phyloP scores from a whole-genome alignment of 2,329 filamentous ascomycete genomes.

The Kalmusia sp. region DNA sequence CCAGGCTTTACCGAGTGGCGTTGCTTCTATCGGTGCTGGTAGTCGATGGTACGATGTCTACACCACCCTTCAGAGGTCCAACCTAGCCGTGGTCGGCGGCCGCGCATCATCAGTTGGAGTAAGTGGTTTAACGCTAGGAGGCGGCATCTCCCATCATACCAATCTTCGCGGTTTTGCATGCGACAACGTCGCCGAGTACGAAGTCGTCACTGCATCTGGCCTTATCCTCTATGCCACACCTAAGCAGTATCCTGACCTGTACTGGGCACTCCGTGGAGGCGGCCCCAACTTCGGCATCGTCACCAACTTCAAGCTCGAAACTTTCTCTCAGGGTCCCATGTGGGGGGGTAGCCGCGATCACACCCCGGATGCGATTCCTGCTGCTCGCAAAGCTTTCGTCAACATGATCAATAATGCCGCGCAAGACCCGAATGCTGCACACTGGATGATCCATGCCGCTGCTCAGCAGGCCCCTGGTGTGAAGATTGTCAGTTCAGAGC shows the following conservation, averaged over 20 bases:
- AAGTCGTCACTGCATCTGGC: constrained; percentile 25
- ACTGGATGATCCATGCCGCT: constrained; percentile 1
- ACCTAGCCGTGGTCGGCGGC: background rate
- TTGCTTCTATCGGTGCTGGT: background rate
- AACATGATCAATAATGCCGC: background rate
- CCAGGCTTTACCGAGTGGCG: background rate
- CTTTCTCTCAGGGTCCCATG: constrained; percentile 9
- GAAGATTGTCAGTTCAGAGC: constrained; percentile 1
- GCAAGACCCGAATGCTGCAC: background rate
- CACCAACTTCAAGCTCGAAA: constrained; percentile 15
- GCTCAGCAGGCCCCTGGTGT: background rate
- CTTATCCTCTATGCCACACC: constrained; percentile 4
- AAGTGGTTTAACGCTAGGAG: background rate
- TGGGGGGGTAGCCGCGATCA: constrained; percentile 11
- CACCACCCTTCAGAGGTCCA: background rate
- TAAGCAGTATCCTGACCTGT: background rate
- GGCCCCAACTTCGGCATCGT: constrained; percentile 17
- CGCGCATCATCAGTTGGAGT: background rate
- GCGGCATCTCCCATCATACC: background rate
- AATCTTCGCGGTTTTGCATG: constrained; percentile 12
- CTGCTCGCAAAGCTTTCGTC: background rate
- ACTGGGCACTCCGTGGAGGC: background rate
- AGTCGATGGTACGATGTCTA: background rate
- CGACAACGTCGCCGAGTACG: constrained; percentile 36
- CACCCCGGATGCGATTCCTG: background rate